phyloP scores from a whole-genome alignment of 176 grass and related monocot genomes.

The Cocos nucifera region DNA sequence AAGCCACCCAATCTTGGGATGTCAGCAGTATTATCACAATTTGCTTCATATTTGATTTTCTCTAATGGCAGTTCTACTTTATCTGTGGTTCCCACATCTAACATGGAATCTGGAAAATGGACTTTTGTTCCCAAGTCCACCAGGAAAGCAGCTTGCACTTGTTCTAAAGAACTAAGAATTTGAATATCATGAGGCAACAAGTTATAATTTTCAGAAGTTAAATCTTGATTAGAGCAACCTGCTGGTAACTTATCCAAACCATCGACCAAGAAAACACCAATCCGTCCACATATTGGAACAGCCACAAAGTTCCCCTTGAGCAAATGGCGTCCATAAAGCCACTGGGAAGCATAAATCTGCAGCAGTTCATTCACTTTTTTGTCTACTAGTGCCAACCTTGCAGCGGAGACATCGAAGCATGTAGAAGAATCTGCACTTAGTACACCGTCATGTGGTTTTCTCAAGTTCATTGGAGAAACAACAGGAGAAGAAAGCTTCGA shows the following conservation, averaged over 20 bases:
- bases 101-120: constrained; percentile 36
- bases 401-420: constrained; percentile 38
- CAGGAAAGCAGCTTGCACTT: constrained; percentile 14
- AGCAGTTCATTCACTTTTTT: constrained; percentile 55
- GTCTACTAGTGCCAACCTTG: constrained; percentile 59
- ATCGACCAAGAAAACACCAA: constrained; percentile 48
- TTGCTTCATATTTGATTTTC: constrained; percentile 1
- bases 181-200: constrained; percentile 11
- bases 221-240: constrained; percentile 21
- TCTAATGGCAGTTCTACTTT: constrained; percentile 10
- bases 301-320: constrained; percentile 61
- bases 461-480: constrained; percentile 21
- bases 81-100: constrained; percentile 21
- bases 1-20: constrained; percentile 55
- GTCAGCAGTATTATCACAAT: constrained; percentile 12
- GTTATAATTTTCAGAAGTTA: constrained; percentile 18
- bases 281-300: constrained; percentile 53
- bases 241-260: constrained; percentile 24
- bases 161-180: constrained; percentile 11
- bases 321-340: constrained; percentile 61
- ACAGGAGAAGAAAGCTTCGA: not conserved
- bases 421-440: constrained; percentile 27
- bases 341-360: constrained; percentile 49
- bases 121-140: constrained; percentile 51
- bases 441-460: constrained; percentile 19